Evolutionary conservation across 345 rosid species (phyloP), one percentile per base, ranked within the genome.

Genomic region (Bruguiera sexangula): DNA sequence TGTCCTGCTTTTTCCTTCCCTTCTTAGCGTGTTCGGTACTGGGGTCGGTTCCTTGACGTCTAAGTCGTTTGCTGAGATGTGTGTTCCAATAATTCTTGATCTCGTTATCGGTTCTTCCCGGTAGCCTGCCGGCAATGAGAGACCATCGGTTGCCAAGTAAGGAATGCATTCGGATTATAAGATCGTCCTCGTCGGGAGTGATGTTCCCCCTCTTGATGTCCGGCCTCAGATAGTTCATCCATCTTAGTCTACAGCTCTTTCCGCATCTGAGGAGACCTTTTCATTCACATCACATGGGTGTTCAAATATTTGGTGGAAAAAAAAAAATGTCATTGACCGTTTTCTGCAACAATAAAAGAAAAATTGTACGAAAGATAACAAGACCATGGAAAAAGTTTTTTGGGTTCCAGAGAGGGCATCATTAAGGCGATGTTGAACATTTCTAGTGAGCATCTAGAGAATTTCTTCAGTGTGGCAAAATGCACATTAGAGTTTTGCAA

Each of bases 141-240:
- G 81, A 77, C 85, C 83, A 84, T 2, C 85, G 76, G 69, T 84
- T 84, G 37, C 87, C 85, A 0, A 84, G 85, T 50, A 84, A 85
- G 2, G 80, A 39, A 30, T 84, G 87, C 24, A 84, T 73, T 15
- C 81, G 69, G 71, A 84, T 65, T 62, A 84, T 82, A 27, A 82
- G 80, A 66, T 84, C 87, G 1, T 82, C 87, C 71, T 84, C 87
- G 20, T 84, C 87, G 13, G 80, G 58, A n/a, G 79, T 68, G 30
- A 84, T 79, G 83, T 84, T 75, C 30, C 87, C 87, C 70, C 84
- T 59, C 73, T 80, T 84, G 48, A 84, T 77, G 62, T 76, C 83
- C 0, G 87, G 85, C 27, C 87, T 61, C 21, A 82, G 82, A 69
- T 84, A 84, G 69, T 84, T 84, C 83, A 81, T 48, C 87, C 87